Conservation (phyloP, 768 basidiomycete genomes). For the Mrakia hoshinonis region DNA sequence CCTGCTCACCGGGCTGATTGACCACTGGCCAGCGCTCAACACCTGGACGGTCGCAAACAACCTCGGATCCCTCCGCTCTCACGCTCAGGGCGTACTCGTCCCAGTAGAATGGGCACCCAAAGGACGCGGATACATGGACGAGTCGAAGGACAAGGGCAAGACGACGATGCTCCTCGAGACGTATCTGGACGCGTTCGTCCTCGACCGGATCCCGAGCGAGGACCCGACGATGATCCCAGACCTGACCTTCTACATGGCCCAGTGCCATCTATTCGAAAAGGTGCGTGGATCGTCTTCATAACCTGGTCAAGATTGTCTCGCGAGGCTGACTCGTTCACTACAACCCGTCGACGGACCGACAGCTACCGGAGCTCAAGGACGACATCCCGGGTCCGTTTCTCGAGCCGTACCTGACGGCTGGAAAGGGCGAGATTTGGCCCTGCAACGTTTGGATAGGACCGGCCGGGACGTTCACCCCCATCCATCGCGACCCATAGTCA, state of each 20-base stretch:
- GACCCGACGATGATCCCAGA: not conserved
- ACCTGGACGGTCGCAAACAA: slow-evolving; percentile 17
- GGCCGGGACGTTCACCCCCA: slow-evolving; percentile 23
- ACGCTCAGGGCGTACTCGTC: not conserved
- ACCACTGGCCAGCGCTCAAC: slow-evolving; percentile 19
- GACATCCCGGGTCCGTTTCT: slow-evolving; percentile 6
- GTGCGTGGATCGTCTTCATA: too few relatives aligned
- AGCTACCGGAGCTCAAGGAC: slow-evolving; percentile 15
- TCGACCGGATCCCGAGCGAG: slow-evolving; percentile 3
- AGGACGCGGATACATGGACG: slow-evolving; percentile 22
- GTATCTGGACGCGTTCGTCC: slow-evolving; percentile 17
- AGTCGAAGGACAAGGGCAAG: slow-evolving; percentile 13
- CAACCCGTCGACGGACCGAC: not conserved
- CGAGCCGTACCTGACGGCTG: slow-evolving; percentile 6
- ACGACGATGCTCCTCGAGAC: slow-evolving; percentile 12
- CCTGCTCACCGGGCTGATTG: slow-evolving; percentile 9
- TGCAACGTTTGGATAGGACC: slow-evolving; percentile 25
- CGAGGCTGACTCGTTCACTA: too few relatives aligned
- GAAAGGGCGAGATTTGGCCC: slow-evolving; percentile 21
- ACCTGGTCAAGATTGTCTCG: too few relatives aligned
- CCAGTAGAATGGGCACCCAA: slow-evolving; percentile 3
- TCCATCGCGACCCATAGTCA: slow-evolving; percentile 23
- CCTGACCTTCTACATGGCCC: slow-evolving; percentile 16
- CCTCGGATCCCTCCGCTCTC: slow-evolving; percentile 8
- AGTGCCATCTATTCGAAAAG: slow-evolving; percentile 14